Evolutionary conservation across 495 filamentous ascomycete genomes (phyloP).

Genomic region (Aspergillus ostianus): DNA sequence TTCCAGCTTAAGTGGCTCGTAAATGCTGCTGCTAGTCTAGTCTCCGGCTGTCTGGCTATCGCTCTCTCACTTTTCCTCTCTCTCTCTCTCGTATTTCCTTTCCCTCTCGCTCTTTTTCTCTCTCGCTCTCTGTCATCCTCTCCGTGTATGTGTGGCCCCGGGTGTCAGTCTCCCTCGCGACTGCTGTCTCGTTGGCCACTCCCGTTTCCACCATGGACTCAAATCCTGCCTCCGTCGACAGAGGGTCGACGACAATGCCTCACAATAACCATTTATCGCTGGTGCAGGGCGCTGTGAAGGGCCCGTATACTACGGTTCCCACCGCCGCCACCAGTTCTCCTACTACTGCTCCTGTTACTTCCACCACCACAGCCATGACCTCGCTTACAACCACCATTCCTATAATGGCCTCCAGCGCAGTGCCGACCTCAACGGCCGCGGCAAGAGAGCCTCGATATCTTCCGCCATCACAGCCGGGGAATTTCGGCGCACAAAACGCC

Average conservation of each 20-base stretch:
- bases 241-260: neutral
- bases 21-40: neutral
- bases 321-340: neutral
- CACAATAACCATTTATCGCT: neutral
- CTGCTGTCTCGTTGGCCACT: conserved; percentile 1
- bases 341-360: neutral
- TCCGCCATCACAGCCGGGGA: neutral
- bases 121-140: neutral
- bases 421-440: neutral
- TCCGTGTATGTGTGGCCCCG: neutral
- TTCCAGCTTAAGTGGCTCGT: conserved; percentile 10
- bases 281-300: neutral
- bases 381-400: neutral
- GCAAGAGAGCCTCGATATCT: neutral
- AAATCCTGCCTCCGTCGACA: neutral
- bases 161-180: neutral
- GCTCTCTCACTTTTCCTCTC: conserved; percentile 1
- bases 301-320: neutral
- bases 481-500: neutral
- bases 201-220: conserved; percentile 16
- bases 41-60: conserved; percentile 4
- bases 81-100: neutral
- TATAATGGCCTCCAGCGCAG: neutral
- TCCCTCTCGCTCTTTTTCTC: conserved; percentile 4
- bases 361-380: conserved; percentile 8